Base-by-base conservation (phyloP, 2,329 filamentous ascomycete genomes). In the Cadophora luteo-olivacea region DNA sequence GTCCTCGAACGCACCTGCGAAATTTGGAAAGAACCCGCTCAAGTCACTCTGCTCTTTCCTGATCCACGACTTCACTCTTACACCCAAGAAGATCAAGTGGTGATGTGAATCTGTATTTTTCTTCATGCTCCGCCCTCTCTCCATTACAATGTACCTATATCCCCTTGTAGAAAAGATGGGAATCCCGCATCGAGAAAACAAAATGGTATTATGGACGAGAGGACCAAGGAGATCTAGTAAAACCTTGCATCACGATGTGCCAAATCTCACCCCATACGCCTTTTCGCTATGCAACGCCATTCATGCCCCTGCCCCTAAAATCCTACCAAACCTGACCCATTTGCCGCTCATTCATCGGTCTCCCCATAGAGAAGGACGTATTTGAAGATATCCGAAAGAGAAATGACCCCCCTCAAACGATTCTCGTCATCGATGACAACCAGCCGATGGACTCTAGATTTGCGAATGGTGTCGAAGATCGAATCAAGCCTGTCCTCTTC, bases 401-500 rank as follows among this genome's bases (percentile, higher is more conserved):
- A 97, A 69, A 99, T 89, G 66, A 99, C 89, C 58, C 96, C 96
- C 79, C 91, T 92, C 66, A 99, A 87, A 74, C 90, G 89, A 78
- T 90, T 93, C 64, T 94, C 87, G 73, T 97, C 94, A 79, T 99
- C 94, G 68, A 99, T 92, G 61, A 99, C 91, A 67, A 98, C 91
- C 72, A 99, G 85, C 71, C 96, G 88, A 81, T 99, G 96, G 33
- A 99, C 95, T 70, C 97, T 88, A 57, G 94, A 97, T 82, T 95
- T 97, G 73, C 95, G 92, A 74, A 99, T 92, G 0, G 96, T 98
- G 79, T 97, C 94, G 79, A 98, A 98, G 74, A 99, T 96, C 12
- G 94, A 95, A 78, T 97, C 95, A 61, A 99, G 86, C 66, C 94
- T 90, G 80, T 99, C 96, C 70, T 97, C 91, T 71, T 96, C 86